Conservation (phyloP, 306 rosid genomes). For the Mucuna pruriens region DNA sequence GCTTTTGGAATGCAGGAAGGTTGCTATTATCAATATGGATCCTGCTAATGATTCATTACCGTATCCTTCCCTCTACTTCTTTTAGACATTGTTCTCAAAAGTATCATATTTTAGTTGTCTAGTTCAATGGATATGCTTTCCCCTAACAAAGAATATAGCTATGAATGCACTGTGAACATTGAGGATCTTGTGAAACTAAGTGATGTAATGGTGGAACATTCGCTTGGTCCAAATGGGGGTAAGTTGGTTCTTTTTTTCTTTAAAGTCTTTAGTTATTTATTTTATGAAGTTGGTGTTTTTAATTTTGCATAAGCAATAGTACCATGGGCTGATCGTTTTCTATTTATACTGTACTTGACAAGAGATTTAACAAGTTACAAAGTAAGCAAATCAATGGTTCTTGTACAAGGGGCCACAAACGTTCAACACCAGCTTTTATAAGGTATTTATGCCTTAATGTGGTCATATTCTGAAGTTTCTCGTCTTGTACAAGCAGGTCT, state of each 20-base stretch:
- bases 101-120: constrained; percentile 12
- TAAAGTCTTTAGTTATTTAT: not conserved
- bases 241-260: not conserved
- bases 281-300: not conserved
- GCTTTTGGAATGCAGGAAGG: constrained; percentile 67
- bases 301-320: not conserved
- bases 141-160: constrained; percentile 57
- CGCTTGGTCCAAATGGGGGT: constrained; percentile 99
- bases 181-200: constrained; percentile 84
- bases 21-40: constrained; percentile 88
- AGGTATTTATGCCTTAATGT: not conserved
- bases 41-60: constrained; percentile 94
- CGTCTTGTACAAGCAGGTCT: constrained; percentile 67
- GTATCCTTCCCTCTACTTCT: constrained; percentile 55
- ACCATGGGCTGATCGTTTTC: constrained; percentile 6
- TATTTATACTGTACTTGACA: not conserved
- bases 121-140: constrained; percentile 38
- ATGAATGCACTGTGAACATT: constrained; percentile 81
- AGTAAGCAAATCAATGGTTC: constrained; percentile 1
- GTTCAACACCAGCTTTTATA: constrained; percentile 1
- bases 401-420: not conserved
- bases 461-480: constrained; percentile 35
- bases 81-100: not conserved
- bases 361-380: not conserved
- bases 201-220: constrained; percentile 85